Percentiles rank a stretch among this genome's conserved stretches.
These are phyloP conservation scores for Syzygium aromaticum DNA, from an alignment of 345 rosid genomes.

Conservation along the genomic window DNA sequence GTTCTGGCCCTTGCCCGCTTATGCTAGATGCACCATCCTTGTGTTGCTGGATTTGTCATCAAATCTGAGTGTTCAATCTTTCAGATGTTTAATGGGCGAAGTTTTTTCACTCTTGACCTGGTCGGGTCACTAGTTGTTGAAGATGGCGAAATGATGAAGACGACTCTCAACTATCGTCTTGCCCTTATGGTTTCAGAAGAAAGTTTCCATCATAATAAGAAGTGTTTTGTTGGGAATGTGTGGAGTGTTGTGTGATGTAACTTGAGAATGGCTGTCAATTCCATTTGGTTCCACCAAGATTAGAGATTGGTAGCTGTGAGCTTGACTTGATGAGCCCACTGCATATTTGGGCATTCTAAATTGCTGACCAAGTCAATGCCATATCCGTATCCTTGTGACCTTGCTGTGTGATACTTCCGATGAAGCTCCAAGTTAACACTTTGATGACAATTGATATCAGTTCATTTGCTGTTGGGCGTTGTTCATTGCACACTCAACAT, in stretches of 20 bases:
- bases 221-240: background rate
- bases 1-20: background rate
- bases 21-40: background rate
- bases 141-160: background rate
- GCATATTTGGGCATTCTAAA: background rate
- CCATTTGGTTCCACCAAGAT: background rate
- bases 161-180: background rate
- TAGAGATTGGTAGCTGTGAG: background rate
- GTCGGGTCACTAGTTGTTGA: background rate
- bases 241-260: background rate
- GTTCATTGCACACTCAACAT: background rate
- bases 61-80: background rate
- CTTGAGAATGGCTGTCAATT: background rate
- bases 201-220: background rate
- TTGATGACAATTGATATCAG: background rate
- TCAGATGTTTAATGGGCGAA: background rate
- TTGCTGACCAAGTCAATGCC: background rate
- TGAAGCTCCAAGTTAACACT: background rate
- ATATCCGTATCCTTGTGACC: background rate
- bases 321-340: background rate
- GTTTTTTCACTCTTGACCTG: background rate
- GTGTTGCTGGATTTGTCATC: background rate
- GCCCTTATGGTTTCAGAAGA: background rate
- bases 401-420: background rate
- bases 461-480: background rate